Percentiles rank a stretch among this genome's conserved stretches.
phyloP scores from a whole-genome alignment of 768 basidiomycete genomes.

The Kwoniella botswanensis region DNA sequence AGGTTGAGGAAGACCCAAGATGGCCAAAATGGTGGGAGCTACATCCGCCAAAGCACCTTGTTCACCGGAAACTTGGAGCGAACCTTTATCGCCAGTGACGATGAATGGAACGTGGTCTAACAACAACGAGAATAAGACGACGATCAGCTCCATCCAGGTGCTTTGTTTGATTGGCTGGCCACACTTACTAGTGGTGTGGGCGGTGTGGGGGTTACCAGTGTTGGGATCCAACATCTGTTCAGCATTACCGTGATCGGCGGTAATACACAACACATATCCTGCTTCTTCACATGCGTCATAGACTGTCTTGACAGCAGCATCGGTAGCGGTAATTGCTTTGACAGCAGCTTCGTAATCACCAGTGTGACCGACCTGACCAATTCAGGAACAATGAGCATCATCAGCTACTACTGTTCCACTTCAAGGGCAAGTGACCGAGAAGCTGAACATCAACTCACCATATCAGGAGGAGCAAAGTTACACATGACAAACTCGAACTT shows the following conservation, averaged over 20 bases:
- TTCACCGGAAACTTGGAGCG: conserved; percentile 64
- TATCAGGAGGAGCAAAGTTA: conserved; percentile 96
- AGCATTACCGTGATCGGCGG: conserved; percentile 94
- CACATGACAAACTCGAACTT: conserved; percentile 93
- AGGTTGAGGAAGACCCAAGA: conserved; percentile 75
- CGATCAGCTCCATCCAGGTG: conserved; percentile 3
- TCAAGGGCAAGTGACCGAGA: not conserved
- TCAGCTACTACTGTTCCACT: not conserved
- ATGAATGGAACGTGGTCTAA: conserved; percentile 83
- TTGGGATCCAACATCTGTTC: conserved; percentile 87
- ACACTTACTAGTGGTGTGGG: conserved; percentile 54
- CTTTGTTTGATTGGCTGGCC: no score
- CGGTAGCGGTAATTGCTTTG: conserved; percentile 82
- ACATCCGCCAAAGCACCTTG: conserved; percentile 84
- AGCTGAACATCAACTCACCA: conserved; percentile 64
- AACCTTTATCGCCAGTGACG: conserved; percentile 68
- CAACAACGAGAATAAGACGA: conserved; percentile 70
- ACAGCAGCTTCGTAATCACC: conserved; percentile 91
- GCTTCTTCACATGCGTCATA: conserved; percentile 82
- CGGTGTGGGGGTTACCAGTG: conserved; percentile 84
- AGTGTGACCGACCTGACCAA: conserved; percentile 79
- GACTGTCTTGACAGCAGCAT: conserved; percentile 84
- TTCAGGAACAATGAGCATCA: not conserved
- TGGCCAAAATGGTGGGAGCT: conserved; percentile 81
- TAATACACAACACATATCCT: conserved; percentile 84